phyloP scores from a whole-genome alignment of 306 rosid genomes.

The Medicago truncatula region MtrunA17r5.0-ANR NC_053047.1:1983001-1983500 shows the following conservation, averaged over 20 bases:
- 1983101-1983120: neutral
- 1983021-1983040: neutral
- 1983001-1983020: constrained; percentile 41
- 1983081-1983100: too few species aligned
- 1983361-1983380: neutral
- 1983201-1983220: neutral
- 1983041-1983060: neutral
- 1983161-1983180: neutral
- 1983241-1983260: neutral
- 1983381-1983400: neutral
- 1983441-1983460: neutral
- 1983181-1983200: neutral
- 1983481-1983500: neutral
- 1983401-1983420: neutral
- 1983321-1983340: neutral
- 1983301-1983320: neutral
- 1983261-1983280: neutral
- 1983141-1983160: neutral
- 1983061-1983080: neutral
- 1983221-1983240: neutral
- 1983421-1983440: neutral
- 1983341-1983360: neutral
- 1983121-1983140: neutral
- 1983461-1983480: neutral
- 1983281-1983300: neutral